Evolutionary conservation across 331 rosid genomes (phyloP).

Genomic region (Stylosanthes scabra): DNA sequence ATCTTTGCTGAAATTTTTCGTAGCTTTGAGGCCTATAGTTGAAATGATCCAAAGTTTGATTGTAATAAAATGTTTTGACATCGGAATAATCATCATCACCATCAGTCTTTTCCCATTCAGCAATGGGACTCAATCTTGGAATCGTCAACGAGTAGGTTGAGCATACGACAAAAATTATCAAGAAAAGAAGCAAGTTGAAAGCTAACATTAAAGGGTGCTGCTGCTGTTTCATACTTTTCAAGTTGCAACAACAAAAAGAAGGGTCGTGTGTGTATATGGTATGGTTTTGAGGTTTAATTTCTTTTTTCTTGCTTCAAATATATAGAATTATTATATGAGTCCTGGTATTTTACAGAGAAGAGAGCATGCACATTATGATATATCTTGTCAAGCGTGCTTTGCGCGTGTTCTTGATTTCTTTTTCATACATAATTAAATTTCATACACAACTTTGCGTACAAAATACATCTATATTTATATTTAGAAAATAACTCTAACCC

Average conservation of each 20-base stretch:
- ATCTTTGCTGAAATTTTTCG: constrained; percentile 61
- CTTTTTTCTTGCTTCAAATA: not conserved
- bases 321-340: not conserved
- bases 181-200: constrained; percentile 32
- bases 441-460: no score
- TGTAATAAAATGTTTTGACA: constrained; percentile 53
- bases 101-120: constrained; percentile 36
- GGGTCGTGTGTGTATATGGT: not conserved
- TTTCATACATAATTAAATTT: no score
- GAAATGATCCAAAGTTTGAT: constrained; percentile 75
- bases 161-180: constrained; percentile 14
- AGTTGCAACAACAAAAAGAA: constrained; percentile 17
- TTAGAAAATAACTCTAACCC: no score
- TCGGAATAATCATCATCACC: constrained; percentile 18
- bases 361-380: not conserved
- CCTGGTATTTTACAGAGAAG: not conserved
- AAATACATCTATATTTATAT: no score
- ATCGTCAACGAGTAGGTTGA: constrained; percentile 31
- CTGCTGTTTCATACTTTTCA: not conserved
- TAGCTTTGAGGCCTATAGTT: constrained; percentile 70
- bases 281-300: constrained; percentile 9
- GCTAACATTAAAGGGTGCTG: not conserved
- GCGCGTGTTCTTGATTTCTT: not conserved
- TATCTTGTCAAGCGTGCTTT: not conserved
- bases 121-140: constrained; percentile 58